Percentiles rank a stretch among this genome's conserved stretches.
Evolutionary conservation across 495 filamentous ascomycete genomes (phyloP).

Genomic region (Aspergillus saccharolyticus): DNA sequence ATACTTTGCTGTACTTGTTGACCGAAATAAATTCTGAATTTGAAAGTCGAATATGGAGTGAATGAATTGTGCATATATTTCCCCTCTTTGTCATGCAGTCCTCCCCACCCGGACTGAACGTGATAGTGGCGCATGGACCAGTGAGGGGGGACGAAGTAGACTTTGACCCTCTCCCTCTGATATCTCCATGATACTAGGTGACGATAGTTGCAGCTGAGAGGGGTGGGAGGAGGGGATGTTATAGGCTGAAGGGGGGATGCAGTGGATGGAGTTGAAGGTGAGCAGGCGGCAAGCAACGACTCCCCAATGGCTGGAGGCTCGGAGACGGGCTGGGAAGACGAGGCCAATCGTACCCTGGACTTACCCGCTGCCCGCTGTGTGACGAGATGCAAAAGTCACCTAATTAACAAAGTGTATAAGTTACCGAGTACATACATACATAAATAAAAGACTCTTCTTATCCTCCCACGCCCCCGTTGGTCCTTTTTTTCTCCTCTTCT

Average conservation of each 20-base stretch:
- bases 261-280: too few species aligned
- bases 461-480: slow-evolving; percentile 35
- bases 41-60: too few species aligned
- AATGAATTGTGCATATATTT: background rate
- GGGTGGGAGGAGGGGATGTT: background rate
- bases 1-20: background rate
- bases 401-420: too few species aligned
- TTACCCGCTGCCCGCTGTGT: background rate
- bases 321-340: background rate
- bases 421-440: too few species aligned
- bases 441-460: slow-evolving; percentile 31
- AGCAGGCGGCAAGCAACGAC: background rate
- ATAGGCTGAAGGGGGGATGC: background rate
- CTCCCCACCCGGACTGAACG: background rate
- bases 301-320: background rate
- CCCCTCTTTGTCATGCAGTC: background rate
- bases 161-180: background rate
- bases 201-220: background rate
- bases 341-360: background rate
- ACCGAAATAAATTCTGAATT: background rate
- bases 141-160: background rate
- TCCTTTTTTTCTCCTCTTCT: slow-evolving; percentile 51
- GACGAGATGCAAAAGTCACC: background rate
- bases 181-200: background rate
- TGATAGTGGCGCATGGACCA: background rate